Evolutionary conservation across 768 basidiomycete species (phyloP).

Genomic region (Collybiopsis confluens): DNA sequence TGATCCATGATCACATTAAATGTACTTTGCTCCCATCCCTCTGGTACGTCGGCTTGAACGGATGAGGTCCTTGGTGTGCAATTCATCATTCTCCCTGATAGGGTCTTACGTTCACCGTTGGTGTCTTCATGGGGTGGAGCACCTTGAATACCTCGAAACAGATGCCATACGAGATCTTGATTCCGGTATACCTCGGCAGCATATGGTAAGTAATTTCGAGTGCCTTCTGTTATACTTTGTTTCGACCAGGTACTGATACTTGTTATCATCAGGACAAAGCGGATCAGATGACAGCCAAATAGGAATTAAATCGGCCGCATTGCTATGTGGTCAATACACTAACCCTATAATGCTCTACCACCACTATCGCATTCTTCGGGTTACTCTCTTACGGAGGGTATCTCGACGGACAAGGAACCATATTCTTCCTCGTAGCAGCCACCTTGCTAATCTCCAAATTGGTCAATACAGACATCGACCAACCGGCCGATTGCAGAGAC

Average conservation of each 20-base stretch:
- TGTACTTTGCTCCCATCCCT: too few species aligned
- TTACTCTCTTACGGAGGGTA: slow-evolving; percentile 41
- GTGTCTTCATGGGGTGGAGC: slow-evolving; percentile 30
- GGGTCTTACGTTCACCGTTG: slow-evolving; percentile 29
- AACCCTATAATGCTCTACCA: slow-evolving; percentile 43
- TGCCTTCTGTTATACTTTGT: not conserved
- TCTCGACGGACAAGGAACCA: slow-evolving; percentile 36
- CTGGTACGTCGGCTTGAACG: slow-evolving; percentile 17
- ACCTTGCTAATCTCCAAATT: slow-evolving; percentile 15
- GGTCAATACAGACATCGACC: too few species aligned
- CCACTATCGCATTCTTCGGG: slow-evolving; percentile 41
- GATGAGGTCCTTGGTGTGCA: not conserved
- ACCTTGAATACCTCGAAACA: too few species aligned
- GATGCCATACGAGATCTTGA: slow-evolving; percentile 17
- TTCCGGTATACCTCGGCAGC: slow-evolving; percentile 23
- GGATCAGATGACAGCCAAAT: slow-evolving; percentile 53
- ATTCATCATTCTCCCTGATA: slow-evolving; percentile 7
- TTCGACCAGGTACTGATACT: too few species aligned
- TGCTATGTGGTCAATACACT: slow-evolving; percentile 34
- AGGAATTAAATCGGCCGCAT: too few species aligned
- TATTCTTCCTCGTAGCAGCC: slow-evolving; percentile 24
- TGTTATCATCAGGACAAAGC: slow-evolving; percentile 47
- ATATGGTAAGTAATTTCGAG: slow-evolving; percentile 18
- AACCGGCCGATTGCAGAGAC: too few species aligned
- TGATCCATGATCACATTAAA: slow-evolving; percentile 30